Evolutionary conservation across 306 rosid species (phyloP), one percentile per base, ranked within the genome.

Genomic region (Trichosanthes truncata): DNA sequence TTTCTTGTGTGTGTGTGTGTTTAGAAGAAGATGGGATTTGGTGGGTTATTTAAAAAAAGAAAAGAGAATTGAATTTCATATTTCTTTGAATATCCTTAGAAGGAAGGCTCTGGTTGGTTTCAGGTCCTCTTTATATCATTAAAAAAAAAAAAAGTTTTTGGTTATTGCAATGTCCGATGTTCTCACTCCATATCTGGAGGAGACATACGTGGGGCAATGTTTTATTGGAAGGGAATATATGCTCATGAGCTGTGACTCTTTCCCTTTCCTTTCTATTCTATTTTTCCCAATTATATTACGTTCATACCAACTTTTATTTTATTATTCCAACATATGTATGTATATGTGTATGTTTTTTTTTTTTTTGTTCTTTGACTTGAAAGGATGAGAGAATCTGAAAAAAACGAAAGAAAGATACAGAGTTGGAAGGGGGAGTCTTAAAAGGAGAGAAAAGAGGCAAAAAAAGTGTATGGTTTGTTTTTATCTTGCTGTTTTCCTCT

Each of bases 391-490:
- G 99, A 93, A 91, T 96, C 99, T 90, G 86, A 88, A 86, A 86
- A 88, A 9, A 38, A 84, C 82, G 82, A 72, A 84, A 89, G 88
- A 90, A 90, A 90, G 87, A 88, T 87, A 77, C 81, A 89, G 84
- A 80, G 83, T 83, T 87, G 86, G 87, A 89, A 85, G 88, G 78
- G 84, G 79, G 85, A 81, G 96, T 80, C 97, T 91, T 83, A 87
- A 90, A 96, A 96, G 98, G 86, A 88, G 93, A 91, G 99, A 91
- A 90, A 89, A 89, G 86, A 91, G 79, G 87, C 21, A 90, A 82
- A 87, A 84, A 89, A 93, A 91, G 97, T 89, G 93, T 85, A 89
- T 89, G 90, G 89, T 91, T 93, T 93, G 96, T 96, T 96, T 89
- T 93, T 96, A 87, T 90, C 89, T 85, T 85, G 84, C 79, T 91